phyloP scores from a whole-genome alignment of 768 basidiomycete species.

The Thelephora ganbajun region DNA sequence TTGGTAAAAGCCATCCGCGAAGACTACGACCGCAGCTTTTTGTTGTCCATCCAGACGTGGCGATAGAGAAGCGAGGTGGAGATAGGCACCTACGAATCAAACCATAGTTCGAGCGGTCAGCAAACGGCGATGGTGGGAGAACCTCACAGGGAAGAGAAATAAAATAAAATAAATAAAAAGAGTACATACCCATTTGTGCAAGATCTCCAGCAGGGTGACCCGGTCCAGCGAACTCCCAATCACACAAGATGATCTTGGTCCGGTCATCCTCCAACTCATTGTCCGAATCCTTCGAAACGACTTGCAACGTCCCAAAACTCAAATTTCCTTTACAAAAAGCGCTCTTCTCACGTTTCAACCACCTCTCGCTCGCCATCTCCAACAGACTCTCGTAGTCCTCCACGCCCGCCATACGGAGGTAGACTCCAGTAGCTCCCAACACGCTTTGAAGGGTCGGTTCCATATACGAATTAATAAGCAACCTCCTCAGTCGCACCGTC shows the following conservation, averaged over 20 bases:
- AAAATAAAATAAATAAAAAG: too few species aligned
- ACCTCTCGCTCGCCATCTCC: constrained; percentile 6
- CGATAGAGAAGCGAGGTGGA: constrained; percentile 1
- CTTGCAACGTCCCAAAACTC: constrained; percentile 6
- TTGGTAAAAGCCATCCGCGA: background rate
- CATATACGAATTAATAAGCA: background rate
- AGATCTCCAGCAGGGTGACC: constrained; percentile 3
- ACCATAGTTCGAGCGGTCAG: background rate
- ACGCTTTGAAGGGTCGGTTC: constrained; percentile 1
- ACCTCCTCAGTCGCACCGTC: background rate
- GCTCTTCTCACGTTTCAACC: constrained; percentile 6
- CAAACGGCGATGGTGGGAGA: background rate
- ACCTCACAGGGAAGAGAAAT: background rate
- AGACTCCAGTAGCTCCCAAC: background rate
- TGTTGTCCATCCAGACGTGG: background rate
- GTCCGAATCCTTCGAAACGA: background rate
- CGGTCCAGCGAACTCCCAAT: constrained; percentile 7
- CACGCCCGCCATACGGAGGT: constrained; percentile 5
- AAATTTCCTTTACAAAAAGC: constrained; percentile 9
- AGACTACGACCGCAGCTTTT: background rate
- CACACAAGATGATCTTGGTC: background rate
- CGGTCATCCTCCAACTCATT: background rate
- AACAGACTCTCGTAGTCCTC: constrained; percentile 6
- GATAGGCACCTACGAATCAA: background rate
- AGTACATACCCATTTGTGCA: constrained; percentile 9